These are phyloP conservation scores for Auricularia auricula-judae DNA, from an alignment of 768 basidiomycete species.

Conservation along the genomic window DNA sequence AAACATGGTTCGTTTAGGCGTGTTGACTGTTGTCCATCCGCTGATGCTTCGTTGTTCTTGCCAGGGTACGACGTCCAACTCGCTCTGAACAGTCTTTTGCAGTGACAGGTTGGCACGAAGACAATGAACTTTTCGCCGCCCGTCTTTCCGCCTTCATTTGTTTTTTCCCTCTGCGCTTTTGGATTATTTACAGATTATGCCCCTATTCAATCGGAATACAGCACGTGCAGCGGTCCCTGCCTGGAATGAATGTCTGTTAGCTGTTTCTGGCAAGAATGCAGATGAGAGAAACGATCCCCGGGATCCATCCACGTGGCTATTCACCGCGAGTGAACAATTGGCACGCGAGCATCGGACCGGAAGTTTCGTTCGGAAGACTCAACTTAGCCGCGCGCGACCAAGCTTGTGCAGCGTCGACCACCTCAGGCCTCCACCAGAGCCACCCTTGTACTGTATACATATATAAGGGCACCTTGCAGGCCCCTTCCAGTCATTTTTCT, in stretches of 20 bases:
- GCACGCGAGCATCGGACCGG: not conserved
- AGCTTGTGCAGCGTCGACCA: not conserved
- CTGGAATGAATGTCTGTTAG: not conserved
- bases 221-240: not conserved
- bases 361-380: not conserved
- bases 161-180: not conserved
- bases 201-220: not conserved
- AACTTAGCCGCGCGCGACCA: not conserved
- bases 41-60: not conserved
- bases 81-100: conserved; percentile 1
- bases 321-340: not conserved
- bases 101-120: not conserved
- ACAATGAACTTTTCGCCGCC: not conserved
- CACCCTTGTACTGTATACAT: not conserved
- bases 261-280: not conserved
- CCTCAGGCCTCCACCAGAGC: not conserved
- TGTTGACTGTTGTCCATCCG: not conserved
- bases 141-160: not conserved
- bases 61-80: conserved; percentile 1
- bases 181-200: not conserved
- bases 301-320: not conserved
- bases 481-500: not conserved
- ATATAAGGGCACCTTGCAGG: not conserved
- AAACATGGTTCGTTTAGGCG: conserved; percentile 40
- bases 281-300: not conserved